phyloP scores from a whole-genome alignment of 805 yeast genomes.

The Suhomyces sp. region DNA sequence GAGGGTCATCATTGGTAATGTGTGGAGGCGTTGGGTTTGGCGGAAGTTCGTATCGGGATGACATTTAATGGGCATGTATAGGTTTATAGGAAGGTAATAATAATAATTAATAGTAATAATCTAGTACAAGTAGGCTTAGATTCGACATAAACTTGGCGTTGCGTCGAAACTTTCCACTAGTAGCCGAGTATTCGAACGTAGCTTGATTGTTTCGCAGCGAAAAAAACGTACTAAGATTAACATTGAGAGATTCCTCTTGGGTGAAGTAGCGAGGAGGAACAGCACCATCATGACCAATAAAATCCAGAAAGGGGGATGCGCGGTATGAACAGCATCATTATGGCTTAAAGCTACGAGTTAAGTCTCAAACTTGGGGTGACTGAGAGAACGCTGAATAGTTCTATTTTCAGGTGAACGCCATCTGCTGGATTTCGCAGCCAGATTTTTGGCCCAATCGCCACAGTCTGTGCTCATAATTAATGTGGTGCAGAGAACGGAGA shows the following conservation, averaged over 20 bases:
- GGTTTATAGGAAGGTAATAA: neutral
- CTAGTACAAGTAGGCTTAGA: too few relatives aligned
- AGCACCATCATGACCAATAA: neutral
- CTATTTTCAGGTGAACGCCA: neutral
- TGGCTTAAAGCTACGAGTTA: too few relatives aligned
- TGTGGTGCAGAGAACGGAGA: neutral
- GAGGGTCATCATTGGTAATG: conserved; percentile 15
- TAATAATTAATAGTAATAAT: neutral
- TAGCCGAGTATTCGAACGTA: too few relatives aligned
- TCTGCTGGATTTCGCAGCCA: neutral
- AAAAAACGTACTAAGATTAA: neutral
- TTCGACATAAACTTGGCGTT: too few relatives aligned
- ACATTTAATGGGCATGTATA: conserved; percentile 6
- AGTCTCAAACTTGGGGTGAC: neutral
- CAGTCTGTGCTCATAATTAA: neutral
- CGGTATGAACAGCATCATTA: neutral
- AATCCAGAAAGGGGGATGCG: neutral
- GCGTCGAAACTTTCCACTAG: too few relatives aligned
- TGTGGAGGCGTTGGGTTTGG: conserved; percentile 19
- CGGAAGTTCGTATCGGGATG: conserved; percentile 12
- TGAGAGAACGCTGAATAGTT: neutral
- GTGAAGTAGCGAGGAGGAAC: neutral
- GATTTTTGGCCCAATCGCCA: neutral
- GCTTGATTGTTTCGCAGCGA: neutral
- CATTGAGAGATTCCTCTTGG: neutral